A percentile compares a stretch with the other conserved stretches of the same genome.
Conservation (phyloP, 2,329 filamentous ascomycete species). For the Hypoxylon sp. region DNA sequence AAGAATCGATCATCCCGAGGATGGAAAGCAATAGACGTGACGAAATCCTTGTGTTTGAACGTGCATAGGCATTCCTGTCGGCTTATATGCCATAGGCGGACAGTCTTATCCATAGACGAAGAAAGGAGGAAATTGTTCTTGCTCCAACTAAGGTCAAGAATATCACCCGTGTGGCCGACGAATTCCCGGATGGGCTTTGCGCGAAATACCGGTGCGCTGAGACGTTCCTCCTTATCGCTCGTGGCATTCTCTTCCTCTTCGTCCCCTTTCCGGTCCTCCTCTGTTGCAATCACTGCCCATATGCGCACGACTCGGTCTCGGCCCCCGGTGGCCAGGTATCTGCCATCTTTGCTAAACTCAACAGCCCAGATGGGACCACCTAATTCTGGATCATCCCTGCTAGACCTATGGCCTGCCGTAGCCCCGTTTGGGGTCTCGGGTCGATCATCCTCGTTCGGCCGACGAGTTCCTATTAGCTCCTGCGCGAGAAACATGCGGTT, state of each 20-base stretch:
- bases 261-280: conserved; percentile 80
- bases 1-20: conserved; percentile 97
- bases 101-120: conserved; percentile 98
- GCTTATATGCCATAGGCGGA: conserved; percentile 91
- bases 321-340: conserved; percentile 90
- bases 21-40: conserved; percentile 94
- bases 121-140: conserved; percentile 98
- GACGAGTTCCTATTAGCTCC: conserved; percentile 77
- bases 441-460: conserved; percentile 49
- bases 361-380: conserved; percentile 88
- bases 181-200: conserved; percentile 84
- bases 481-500: conserved; percentile 92
- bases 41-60: conserved; percentile 95
- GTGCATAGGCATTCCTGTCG: conserved; percentile 88
- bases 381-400: conserved; percentile 56
- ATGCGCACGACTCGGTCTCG: conserved; percentile 88
- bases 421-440: conserved; percentile 43
- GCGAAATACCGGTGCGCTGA: conserved; percentile 92
- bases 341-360: conserved; percentile 93
- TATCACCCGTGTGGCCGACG: conserved; percentile 83
- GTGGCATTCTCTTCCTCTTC: conserved; percentile 73
- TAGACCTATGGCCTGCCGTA: conserved; percentile 49
- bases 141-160: conserved; percentile 96
- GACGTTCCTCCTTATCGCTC: conserved; percentile 67
- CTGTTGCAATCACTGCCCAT: conserved; percentile 87